Percentiles rank a stretch among this genome's conserved stretches.
Evolutionary conservation across 1,284 basidiomycete species (phyloP).

Genomic region (Trichosporon inkin): DNA sequence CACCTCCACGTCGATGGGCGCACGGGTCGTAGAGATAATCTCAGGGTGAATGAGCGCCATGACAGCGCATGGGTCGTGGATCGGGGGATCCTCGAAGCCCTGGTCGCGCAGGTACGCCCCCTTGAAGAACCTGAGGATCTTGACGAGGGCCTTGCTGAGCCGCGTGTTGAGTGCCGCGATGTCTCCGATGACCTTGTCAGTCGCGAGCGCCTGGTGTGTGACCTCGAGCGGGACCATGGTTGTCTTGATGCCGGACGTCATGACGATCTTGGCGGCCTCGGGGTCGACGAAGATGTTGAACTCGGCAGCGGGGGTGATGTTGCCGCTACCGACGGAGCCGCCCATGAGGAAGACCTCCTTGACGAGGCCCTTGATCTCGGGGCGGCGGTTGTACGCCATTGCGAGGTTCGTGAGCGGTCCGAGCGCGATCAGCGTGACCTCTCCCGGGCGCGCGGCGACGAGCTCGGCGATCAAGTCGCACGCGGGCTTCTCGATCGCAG

Average conservation of each 20-base stretch:
- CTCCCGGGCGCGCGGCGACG: constrained; percentile 14
- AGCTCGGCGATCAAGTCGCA: constrained; percentile 19
- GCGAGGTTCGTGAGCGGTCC: constrained; percentile 29
- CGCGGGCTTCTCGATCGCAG: constrained; percentile 14
- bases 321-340: constrained; percentile 20
- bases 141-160: constrained; percentile 16
- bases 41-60: constrained; percentile 19
- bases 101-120: constrained; percentile 13
- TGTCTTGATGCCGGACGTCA: constrained; percentile 13
- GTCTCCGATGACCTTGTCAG: constrained; percentile 4
- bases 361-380: constrained; percentile 11
- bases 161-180: constrained; percentile 15
- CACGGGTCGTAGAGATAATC: constrained; percentile 4
- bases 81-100: constrained; percentile 19
- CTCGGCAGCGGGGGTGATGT: constrained; percentile 19
- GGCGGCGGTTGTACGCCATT: constrained; percentile 14
- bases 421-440: constrained; percentile 22
- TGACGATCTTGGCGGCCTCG: constrained; percentile 23
- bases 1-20: constrained; percentile 18
- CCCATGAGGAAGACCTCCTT: constrained; percentile 26
- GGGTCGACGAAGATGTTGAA: constrained; percentile 28
- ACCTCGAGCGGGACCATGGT: constrained; percentile 27
- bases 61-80: constrained; percentile 24
- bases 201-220: constrained; percentile 22
- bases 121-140: constrained; percentile 18